phyloP scores from a whole-genome alignment of 148 eudicot genomes.

The Amaranthus cruentus region DNA sequence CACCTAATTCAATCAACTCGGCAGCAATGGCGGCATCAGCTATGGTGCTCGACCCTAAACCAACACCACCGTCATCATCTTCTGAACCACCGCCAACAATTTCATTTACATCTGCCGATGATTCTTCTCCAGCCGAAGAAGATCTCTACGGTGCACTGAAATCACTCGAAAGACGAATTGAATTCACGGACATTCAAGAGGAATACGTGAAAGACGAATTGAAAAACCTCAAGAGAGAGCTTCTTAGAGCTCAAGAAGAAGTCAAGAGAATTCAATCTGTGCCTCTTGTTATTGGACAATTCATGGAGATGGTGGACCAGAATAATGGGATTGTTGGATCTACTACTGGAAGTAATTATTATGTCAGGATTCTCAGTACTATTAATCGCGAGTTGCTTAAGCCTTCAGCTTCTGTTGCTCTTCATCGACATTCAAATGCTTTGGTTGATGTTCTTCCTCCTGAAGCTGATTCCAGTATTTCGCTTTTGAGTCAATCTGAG shows the following conservation, averaged over 20 bases:
- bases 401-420: conserved; percentile 74
- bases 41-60: conserved; percentile 57
- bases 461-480: conserved; percentile 90
- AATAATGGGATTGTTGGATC: conserved; percentile 86
- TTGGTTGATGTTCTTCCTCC: conserved; percentile 89
- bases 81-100: background rate
- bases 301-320: conserved; percentile 89
- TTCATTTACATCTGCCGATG: background rate
- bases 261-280: conserved; percentile 85
- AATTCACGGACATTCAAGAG: conserved; percentile 78
- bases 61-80: conserved; percentile 15
- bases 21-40: conserved; percentile 42
- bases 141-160: conserved; percentile 69
- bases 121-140: conserved; percentile 13
- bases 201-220: conserved; percentile 89
- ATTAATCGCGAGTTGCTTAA: conserved; percentile 74
- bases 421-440: conserved; percentile 85
- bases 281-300: conserved; percentile 83
- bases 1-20: background rate
- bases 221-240: conserved; percentile 77
- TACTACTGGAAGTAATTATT: conserved; percentile 83
- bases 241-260: conserved; percentile 75
- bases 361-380: conserved; percentile 73
- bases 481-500: conserved; percentile 80
- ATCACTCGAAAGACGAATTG: conserved; percentile 58